Percentiles rank a stretch among this genome's conserved stretches.
These are phyloP conservation scores for Microdochium bolleyi DNA, from an alignment of 2,329 filamentous ascomycete species.

Conservation along the genomic window DNA sequence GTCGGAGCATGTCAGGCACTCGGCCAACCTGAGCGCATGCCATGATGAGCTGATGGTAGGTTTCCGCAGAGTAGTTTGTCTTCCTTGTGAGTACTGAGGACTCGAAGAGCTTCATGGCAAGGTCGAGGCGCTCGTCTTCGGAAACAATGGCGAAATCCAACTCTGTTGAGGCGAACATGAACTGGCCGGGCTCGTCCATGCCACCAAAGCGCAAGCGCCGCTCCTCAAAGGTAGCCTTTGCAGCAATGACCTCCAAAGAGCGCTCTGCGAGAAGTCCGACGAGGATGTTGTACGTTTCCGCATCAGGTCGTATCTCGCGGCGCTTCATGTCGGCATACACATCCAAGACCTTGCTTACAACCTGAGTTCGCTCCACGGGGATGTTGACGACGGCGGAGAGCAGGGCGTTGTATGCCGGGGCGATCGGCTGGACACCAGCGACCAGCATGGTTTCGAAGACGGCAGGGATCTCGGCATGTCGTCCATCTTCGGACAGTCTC, in stretches of 20 bases:
- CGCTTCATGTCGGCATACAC: slow-evolving; percentile 96
- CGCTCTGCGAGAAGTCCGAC: slow-evolving; percentile 75
- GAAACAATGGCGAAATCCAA: slow-evolving; percentile 77
- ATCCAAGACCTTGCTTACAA: slow-evolving; percentile 85
- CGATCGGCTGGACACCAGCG: slow-evolving; percentile 71
- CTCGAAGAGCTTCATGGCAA: slow-evolving; percentile 81
- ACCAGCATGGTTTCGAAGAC: slow-evolving; percentile 87
- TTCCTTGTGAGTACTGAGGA: slow-evolving; percentile 57
- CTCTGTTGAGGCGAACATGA: slow-evolving; percentile 77
- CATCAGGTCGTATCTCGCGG: slow-evolving; percentile 72
- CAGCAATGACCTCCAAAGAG: slow-evolving; percentile 67
- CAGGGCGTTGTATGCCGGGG: slow-evolving; percentile 86
- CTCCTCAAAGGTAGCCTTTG: slow-evolving; percentile 68
- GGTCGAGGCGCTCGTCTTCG: slow-evolving; percentile 79
- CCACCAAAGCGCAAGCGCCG: slow-evolving; percentile 73
- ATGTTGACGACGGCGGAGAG: slow-evolving; percentile 78
- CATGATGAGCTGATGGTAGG: slow-evolving; percentile 77
- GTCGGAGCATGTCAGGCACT: slow-evolving; percentile 79
- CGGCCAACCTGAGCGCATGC: slow-evolving; percentile 79
- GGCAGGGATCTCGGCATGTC: slow-evolving; percentile 81
- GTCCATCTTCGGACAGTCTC: slow-evolving; percentile 60
- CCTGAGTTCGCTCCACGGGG: slow-evolving; percentile 69
- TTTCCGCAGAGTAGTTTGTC: slow-evolving; percentile 67
- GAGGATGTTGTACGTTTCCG: slow-evolving; percentile 80
- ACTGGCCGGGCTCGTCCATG: slow-evolving; percentile 60